Conservation (phyloP, 2,329 filamentous ascomycete species). For the Colletotrichum sp. region DNA sequence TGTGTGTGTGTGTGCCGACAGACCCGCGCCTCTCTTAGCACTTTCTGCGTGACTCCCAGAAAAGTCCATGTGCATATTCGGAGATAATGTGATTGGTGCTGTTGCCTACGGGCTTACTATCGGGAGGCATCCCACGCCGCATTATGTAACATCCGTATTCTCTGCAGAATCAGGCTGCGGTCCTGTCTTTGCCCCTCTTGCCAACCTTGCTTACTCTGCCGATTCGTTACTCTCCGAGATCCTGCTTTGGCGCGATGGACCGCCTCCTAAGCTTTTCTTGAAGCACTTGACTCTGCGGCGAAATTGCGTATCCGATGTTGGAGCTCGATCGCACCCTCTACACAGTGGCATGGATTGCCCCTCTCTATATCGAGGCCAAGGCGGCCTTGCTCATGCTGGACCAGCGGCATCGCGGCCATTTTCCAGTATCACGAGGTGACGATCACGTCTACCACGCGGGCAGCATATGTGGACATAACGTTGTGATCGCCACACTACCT, state of each 20-base stretch:
- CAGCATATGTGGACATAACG: slow-evolving; percentile 37
- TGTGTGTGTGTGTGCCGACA: neutral
- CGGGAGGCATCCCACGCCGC: neutral
- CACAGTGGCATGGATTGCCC: slow-evolving; percentile 41
- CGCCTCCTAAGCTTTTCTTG: too few relatives aligned
- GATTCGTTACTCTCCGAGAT: too few relatives aligned
- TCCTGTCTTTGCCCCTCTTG: too few relatives aligned
- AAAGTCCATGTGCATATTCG: neutral
- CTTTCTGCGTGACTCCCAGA: too few relatives aligned
- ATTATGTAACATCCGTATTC: neutral
- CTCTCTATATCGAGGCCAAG: slow-evolving; percentile 38
- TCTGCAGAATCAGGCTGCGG: neutral
- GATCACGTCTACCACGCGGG: slow-evolving; percentile 42
- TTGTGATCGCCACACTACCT: slow-evolving; percentile 38
- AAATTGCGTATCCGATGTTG: too few relatives aligned
- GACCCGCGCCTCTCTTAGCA: neutral
- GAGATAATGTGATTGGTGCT: neutral
- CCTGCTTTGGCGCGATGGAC: too few relatives aligned
- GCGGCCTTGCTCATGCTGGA: slow-evolving; percentile 40
- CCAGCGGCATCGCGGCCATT: slow-evolving; percentile 32
- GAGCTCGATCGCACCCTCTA: slow-evolving; percentile 24
- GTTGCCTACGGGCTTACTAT: neutral
- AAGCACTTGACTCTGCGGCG: too few relatives aligned
- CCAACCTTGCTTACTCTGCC: too few relatives aligned
- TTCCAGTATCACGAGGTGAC: slow-evolving; percentile 33